Evolutionary conservation across 345 rosid genomes (phyloP).

Genomic region (Aegle marmelos): DNA sequence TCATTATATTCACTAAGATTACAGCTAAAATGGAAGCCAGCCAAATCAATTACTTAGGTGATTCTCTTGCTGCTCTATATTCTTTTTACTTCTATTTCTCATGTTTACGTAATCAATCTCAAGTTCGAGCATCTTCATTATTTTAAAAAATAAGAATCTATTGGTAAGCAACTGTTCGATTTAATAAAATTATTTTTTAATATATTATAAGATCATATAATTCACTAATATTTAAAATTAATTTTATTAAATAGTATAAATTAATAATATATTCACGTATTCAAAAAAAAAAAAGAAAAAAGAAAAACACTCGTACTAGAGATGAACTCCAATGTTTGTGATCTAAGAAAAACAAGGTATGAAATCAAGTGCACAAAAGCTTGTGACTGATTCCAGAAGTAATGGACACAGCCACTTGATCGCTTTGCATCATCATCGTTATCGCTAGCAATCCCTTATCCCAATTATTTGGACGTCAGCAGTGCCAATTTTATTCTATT

Average conservation of each 20-base stretch:
- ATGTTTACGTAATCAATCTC: not conserved
- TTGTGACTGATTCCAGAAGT: constrained; percentile 1
- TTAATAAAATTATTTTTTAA: too few relatives aligned
- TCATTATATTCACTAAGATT: constrained; percentile 1
- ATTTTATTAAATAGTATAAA: rapidly evolving
- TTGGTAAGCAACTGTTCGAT: too few relatives aligned
- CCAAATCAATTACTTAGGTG: constrained; percentile 1
- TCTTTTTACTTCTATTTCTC: not conserved
- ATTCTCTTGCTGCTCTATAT: constrained; percentile 10
- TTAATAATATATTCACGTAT: too few relatives aligned
- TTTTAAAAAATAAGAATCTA: too few relatives aligned
- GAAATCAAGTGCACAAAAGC: constrained; percentile 4
- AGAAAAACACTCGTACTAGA: too few relatives aligned
- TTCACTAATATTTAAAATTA: too few relatives aligned
- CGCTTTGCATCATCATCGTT: constrained; percentile 18
- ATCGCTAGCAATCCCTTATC: constrained; percentile 6
- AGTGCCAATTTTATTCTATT: constrained; percentile 7
- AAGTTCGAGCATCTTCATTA: too few relatives aligned
- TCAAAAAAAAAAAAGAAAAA: too few relatives aligned
- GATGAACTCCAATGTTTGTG: not conserved
- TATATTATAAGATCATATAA: rapidly evolving
- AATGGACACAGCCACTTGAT: constrained; percentile 3
- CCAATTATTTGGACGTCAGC: constrained; percentile 16
- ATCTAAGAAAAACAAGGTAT: not conserved
- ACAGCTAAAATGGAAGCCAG: constrained; percentile 10